These are phyloP conservation scores for Globisporangium paroecandrum DNA, from an alignment of 352 stramenopile species.

Conservation along the genomic window DNA sequence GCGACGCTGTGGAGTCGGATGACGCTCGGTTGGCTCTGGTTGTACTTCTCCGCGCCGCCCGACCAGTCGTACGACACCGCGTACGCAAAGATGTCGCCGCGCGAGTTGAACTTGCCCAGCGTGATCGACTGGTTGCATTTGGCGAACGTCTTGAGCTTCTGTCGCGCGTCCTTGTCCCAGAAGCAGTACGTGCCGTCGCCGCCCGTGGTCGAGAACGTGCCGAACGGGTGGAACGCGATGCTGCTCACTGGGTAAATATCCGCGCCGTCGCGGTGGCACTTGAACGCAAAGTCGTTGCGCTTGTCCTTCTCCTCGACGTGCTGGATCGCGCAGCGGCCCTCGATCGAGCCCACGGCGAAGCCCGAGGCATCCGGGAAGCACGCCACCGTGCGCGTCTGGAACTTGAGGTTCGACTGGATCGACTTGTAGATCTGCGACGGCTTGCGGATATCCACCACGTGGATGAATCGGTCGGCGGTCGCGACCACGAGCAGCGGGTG, in stretches of 20 bases:
- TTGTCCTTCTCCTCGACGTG: slow-evolving; percentile 85
- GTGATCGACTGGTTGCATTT: slow-evolving; percentile 90
- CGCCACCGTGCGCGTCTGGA: slow-evolving; percentile 84
- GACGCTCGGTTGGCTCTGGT: slow-evolving; percentile 83
- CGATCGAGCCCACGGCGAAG: slow-evolving; percentile 89
- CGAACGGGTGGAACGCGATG: slow-evolving; percentile 90
- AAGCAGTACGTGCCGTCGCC: slow-evolving; percentile 96
- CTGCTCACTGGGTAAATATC: slow-evolving; percentile 90
- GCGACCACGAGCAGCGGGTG: slow-evolving; percentile 93
- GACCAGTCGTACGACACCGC: slow-evolving; percentile 97
- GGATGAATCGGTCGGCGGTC: slow-evolving; percentile 87
- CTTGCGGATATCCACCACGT: slow-evolving; percentile 86
- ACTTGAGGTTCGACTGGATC: slow-evolving; percentile 83
- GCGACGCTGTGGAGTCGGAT: slow-evolving; percentile 91
- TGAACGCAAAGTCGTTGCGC: slow-evolving; percentile 89
- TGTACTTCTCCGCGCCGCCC: slow-evolving; percentile 90
- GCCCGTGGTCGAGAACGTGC: slow-evolving; percentile 96
- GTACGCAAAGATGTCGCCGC: slow-evolving; percentile 95
- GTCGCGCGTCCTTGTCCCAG: slow-evolving; percentile 98
- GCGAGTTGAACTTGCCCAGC: slow-evolving; percentile 90
- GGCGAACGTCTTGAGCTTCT: slow-evolving; percentile 92
- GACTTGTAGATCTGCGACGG: slow-evolving; percentile 86
- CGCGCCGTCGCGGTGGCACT: slow-evolving; percentile 85
- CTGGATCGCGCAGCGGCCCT: slow-evolving; percentile 90
- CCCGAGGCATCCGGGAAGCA: slow-evolving; percentile 87